Evolutionary conservation across 2,329 filamentous ascomycete species (phyloP), one percentile per base, ranked within the genome.

Genomic region (Sordariomycetes sp.): DNA sequence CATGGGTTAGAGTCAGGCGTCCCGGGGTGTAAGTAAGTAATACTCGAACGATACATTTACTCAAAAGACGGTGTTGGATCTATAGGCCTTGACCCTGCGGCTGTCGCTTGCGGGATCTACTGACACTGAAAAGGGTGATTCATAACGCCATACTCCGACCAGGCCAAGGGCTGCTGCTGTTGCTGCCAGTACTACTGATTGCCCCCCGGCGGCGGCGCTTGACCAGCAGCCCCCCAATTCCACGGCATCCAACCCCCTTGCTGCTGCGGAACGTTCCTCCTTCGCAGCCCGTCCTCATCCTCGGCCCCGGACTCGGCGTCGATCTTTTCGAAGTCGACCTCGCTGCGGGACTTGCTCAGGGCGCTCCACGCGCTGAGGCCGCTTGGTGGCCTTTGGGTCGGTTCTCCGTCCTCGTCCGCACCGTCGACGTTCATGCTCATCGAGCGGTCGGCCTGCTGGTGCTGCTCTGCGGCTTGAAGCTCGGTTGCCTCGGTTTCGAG

Each of bases 291-390:
- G 8, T 46, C 64, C 21, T 63, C 66, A 30, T 74, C 72, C 49
- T 75, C 78, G 18, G 63, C 63, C 8, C 70, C 70, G 48, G 78
- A 81, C 50, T 88, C 82, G 21, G 79, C 77, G 41, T 92, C 83
- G 45, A 93, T 85, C 54, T 86, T 84, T 50, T 94, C 87, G 50
- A 95, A 95, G 46, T 94, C 90, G 15, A 74, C 75, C 53, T 94
- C 87, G 54, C 85, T 93, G 42, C 79, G 78, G 50, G 84, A 90
- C 62, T 90, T 90, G 47, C 75, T 81, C 47, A 94, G 60, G 4
- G 66, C 75, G 40, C 69, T 72, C 46, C 58, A 58, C 33, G 55
- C 55, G 43, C 65, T 68, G 30, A 66, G 55, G n/a, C 68, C 64
- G 54, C 64, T 64, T 39, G 63, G 54, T 20, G 60, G 63, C 33